These are phyloP conservation scores for Plenodomus tracheiphilus DNA, from an alignment of 2,329 filamentous ascomycete species.

Conservation along the genomic window DNA sequence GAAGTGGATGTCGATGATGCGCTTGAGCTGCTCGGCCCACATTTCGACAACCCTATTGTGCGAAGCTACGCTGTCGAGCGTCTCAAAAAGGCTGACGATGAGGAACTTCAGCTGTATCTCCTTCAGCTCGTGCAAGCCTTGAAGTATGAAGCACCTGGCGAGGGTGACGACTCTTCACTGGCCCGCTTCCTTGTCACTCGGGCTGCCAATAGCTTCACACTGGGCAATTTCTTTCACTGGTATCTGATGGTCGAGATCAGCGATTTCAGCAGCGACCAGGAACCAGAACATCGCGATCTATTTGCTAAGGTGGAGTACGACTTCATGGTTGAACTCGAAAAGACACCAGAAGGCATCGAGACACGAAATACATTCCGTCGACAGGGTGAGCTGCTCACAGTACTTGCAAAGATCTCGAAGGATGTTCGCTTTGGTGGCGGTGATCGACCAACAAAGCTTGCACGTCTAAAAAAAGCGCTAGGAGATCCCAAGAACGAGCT, in stretches of 20 bases:
- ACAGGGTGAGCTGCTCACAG: slow-evolving; percentile 86
- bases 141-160: slow-evolving; percentile 64
- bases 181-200: slow-evolving; percentile 87
- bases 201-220: slow-evolving; percentile 82
- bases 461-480: slow-evolving; percentile 81
- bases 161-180: slow-evolving; percentile 79
- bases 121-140: slow-evolving; percentile 93
- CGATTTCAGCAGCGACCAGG: slow-evolving; percentile 75
- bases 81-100: slow-evolving; percentile 86
- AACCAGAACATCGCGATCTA: slow-evolving; percentile 75
- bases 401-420: slow-evolving; percentile 84
- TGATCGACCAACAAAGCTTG: slow-evolving; percentile 77
- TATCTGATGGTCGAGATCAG: slow-evolving; percentile 98
- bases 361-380: slow-evolving; percentile 76
- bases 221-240: slow-evolving; percentile 97
- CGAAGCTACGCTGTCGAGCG: slow-evolving; percentile 92
- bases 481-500: slow-evolving; percentile 91
- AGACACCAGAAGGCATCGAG: slow-evolving; percentile 69
- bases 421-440: slow-evolving; percentile 83
- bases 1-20: slow-evolving; percentile 97
- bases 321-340: slow-evolving; percentile 87
- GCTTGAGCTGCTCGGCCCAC: slow-evolving; percentile 87
- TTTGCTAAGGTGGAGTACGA: slow-evolving; percentile 94
- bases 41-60: slow-evolving; percentile 85
- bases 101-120: slow-evolving; percentile 87